Evolutionary conservation across 345 rosid genomes (phyloP), one percentile per base, ranked within the genome.

Genomic region (Populus davidiana): DNA sequence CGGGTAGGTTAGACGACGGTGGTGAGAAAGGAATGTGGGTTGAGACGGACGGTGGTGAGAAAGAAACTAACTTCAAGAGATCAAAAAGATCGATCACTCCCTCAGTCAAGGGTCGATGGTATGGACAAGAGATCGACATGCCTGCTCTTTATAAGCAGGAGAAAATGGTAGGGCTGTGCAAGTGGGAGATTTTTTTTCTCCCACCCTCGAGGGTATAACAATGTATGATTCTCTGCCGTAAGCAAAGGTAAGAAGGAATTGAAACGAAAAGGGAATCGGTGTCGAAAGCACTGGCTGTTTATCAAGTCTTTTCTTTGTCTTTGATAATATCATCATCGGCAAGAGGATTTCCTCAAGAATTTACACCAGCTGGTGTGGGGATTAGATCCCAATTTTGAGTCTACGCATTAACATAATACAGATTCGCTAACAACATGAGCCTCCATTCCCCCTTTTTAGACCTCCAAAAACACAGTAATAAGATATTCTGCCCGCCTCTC

Each of bases 111-210:
- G 80, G 27, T 27, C 27, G 80, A 44, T 78, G 87, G 78, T 78
- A 47, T 81, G 83, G 78, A 69, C 11, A 80, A 81, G 83, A 78
- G 88, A 76, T 54, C 79, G 79, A 35, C 38, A 75, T 64, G 84
- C 69, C 77, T 62, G 83, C 85, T 80, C 75, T 86, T 88, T 88
- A 82, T 88, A 88, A 70, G 76, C 79, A 78, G 81, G 78, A 71
- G 70, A 67, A 74, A 77, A 70, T 13, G 64, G 76, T 75, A 81
- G 82, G 79, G n/a, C 71, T 77, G 27, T 35, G 85, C 88, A 84
- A 88, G 84, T 87, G 81, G 93, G 84, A 54, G 82, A 84, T 70
- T 64, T 70, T 75, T 64, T 61, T 76, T 59, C 63, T 70, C 29
- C 5, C 12, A 17, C n/a, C 12, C 23, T 2, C 12, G 20, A 25